A percentile compares a stretch with the other conserved stretches of the same genome.
Conservation (phyloP, 345 rosid species). For the Bruguiera sexangula region DNA sequence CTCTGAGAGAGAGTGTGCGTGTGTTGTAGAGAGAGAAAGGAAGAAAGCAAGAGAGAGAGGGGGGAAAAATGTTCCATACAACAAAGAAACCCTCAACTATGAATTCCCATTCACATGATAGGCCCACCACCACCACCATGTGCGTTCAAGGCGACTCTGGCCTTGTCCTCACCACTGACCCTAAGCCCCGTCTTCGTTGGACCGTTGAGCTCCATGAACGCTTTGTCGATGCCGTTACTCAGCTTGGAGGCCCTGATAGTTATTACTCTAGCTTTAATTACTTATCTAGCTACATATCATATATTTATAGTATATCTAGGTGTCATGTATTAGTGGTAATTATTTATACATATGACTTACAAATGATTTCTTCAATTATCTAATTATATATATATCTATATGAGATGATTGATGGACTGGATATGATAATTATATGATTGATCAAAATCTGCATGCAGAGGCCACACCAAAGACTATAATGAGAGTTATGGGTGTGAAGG, state of each 20-base stretch:
- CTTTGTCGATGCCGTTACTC: conserved; percentile 87
- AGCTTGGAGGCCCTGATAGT: conserved; percentile 96
- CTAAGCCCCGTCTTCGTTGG: conserved; percentile 96
- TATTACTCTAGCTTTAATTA: not conserved
- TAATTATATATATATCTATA: no score
- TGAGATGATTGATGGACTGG: not conserved
- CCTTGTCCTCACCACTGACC: conserved; percentile 90
- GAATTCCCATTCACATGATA: conserved; percentile 66
- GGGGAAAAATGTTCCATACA: conserved; percentile 73
- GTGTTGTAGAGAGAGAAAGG: conserved; percentile 13
- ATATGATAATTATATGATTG: not conserved
- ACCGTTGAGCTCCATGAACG: conserved; percentile 97
- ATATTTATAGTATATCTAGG: no score
- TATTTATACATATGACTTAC: no score
- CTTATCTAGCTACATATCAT: not conserved
- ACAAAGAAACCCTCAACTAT: conserved; percentile 84
- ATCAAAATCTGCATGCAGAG: conserved; percentile 34
- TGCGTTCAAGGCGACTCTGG: conserved; percentile 95
- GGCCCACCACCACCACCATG: conserved; percentile 43
- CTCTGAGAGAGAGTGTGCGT: not conserved
- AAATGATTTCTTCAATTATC: no score
- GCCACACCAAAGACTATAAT: conserved; percentile 97
- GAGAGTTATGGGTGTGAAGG: conserved; percentile 98
- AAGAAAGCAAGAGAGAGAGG: no score
- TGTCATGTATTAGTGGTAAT: no score